These are phyloP conservation scores for Penicillium ucsense DNA, from an alignment of 495 filamentous ascomycete species.

Conservation along the genomic window DNA sequence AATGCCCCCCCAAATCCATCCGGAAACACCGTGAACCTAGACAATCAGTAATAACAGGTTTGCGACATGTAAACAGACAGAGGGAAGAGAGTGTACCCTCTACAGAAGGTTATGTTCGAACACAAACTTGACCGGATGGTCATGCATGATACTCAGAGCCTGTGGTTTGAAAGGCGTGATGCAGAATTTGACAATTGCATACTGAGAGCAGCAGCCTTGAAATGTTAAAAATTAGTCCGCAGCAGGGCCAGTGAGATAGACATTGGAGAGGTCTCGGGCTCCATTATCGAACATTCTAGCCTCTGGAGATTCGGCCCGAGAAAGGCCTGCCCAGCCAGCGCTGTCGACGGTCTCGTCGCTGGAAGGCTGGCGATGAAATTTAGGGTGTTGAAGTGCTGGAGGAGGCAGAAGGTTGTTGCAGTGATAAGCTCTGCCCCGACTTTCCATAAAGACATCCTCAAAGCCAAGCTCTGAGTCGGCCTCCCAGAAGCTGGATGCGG, in stretches of 20 bases:
- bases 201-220: not conserved
- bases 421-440: too few relatives aligned
- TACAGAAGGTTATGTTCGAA: not conserved
- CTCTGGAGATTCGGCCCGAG: constrained; percentile 18
- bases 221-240: constrained; percentile 6
- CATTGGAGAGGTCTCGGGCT: constrained; percentile 18
- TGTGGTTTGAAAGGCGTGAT: too few relatives aligned
- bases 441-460: too few relatives aligned
- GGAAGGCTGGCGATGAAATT: constrained; percentile 13
- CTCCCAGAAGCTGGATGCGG: constrained; percentile 21
- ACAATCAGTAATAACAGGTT: too few relatives aligned
- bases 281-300: constrained; percentile 22
- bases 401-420: constrained; percentile 28
- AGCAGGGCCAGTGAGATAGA: constrained; percentile 23
- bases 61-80: too few relatives aligned
- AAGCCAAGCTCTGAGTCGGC: too few relatives aligned
- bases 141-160: not conserved
- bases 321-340: constrained; percentile 3
- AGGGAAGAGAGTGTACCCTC: too few relatives aligned
- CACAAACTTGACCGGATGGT: not conserved
- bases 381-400: constrained; percentile 11
- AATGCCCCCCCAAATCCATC: too few relatives aligned
- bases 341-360: constrained; percentile 1
- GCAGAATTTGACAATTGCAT: too few relatives aligned
- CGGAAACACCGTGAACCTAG: too few relatives aligned